phyloP scores from a whole-genome alignment of 129 eudicot genomes.

The Logfia minima region DNA sequence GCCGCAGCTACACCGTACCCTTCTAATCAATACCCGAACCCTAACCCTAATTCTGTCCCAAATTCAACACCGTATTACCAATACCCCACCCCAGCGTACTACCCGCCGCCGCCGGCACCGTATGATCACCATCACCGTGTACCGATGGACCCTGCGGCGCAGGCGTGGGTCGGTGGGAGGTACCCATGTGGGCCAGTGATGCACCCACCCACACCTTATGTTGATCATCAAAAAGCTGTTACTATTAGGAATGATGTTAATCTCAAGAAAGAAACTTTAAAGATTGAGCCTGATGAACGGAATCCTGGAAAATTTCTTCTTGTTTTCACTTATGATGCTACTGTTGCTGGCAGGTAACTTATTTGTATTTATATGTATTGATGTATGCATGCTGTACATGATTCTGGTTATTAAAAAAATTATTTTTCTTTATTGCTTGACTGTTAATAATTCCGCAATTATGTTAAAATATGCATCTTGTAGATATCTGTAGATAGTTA shows the following conservation, averaged over 20 bases:
- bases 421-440: not conserved
- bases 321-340: constrained; percentile 83
- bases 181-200: constrained; percentile 72
- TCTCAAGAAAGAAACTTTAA: constrained; percentile 78
- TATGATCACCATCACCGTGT: constrained; percentile 77
- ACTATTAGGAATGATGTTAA: constrained; percentile 87
- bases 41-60: constrained; percentile 37
- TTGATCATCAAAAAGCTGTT: constrained; percentile 95
- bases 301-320: constrained; percentile 78
- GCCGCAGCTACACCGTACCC: constrained; percentile 87
- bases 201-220: constrained; percentile 62
- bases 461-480: constrained; percentile 6
- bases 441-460: not conserved
- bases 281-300: constrained; percentile 66
- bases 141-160: constrained; percentile 46
- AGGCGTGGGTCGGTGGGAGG: constrained; percentile 67
- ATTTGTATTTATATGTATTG: not conserved
- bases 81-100: constrained; percentile 56
- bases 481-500: constrained; percentile 1
- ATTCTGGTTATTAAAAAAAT: not conserved
- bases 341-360: constrained; percentile 81
- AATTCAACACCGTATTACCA: constrained; percentile 59
- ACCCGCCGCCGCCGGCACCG: constrained; percentile 67
- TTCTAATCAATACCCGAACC: constrained; percentile 55
- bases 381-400: not conserved